Evolutionary conservation across 345 rosid genomes (phyloP).

Genomic region (Tarenaya hassleriana): DNA sequence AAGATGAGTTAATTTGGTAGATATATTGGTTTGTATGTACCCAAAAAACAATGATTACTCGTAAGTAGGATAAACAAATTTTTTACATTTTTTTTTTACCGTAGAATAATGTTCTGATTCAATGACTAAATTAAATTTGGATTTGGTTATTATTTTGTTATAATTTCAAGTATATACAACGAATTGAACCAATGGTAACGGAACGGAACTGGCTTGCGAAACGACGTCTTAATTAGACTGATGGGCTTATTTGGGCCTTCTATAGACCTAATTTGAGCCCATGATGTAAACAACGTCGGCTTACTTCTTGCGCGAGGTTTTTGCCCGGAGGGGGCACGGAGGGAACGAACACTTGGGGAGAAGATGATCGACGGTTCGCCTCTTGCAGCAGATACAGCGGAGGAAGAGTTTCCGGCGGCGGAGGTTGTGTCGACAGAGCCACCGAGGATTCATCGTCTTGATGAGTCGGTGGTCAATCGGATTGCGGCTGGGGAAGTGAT

Average conservation of each 20-base stretch:
- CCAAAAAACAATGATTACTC: too few species aligned
- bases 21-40: too few species aligned
- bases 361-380: constrained; percentile 13
- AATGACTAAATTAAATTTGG: too few species aligned
- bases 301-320: constrained; percentile 25
- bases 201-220: too few species aligned
- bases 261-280: constrained; percentile 4
- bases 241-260: not conserved
- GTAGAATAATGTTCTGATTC: too few species aligned
- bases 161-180: too few species aligned
- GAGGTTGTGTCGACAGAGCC: constrained; percentile 33
- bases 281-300: not conserved
- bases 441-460: constrained; percentile 74
- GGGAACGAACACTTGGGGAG: not conserved
- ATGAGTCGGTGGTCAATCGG: constrained; percentile 80
- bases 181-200: too few species aligned
- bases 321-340: not conserved
- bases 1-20: too few species aligned
- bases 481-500: constrained; percentile 98
- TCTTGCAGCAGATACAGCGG: constrained; percentile 35
- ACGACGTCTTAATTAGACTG: not conserved
- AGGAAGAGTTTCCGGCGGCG: constrained; percentile 18
- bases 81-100: too few species aligned
- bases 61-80: too few species aligned
- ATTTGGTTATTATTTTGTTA: too few species aligned